Base-by-base conservation (phyloP, 2,329 filamentous ascomycete genomes). In the Coniochaeta prunicola region DNA sequence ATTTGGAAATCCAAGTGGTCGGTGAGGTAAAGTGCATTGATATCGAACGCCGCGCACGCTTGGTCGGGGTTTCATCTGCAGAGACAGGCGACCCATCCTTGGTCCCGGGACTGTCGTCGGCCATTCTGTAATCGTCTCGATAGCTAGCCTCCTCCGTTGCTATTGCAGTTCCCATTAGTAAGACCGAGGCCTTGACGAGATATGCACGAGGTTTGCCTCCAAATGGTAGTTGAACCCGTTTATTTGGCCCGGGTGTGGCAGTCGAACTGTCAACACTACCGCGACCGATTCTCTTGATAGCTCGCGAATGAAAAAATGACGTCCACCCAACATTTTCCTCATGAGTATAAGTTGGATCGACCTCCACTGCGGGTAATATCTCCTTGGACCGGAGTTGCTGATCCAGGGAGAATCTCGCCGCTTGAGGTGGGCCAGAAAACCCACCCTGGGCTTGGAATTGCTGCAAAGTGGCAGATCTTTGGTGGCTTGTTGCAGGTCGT, bases 401-500 rank as follows among this genome's bases (percentile, higher is more conserved):
- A 60, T 76, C 70, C 9, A 72, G 67, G 0, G 74, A 72, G 56
- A 64, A 66, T 56, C 69, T 71, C 4, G 67, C 65, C 1, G 58
- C 61, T 28, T 56, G 34, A 53, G 61, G 60, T 28, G 64, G 61
- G 34, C 62, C 59, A n/a, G 64, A 34, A 30, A 64, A 58, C 34
- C 58, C 53, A 40, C 61, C 60, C 28, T 64, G 63, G 19, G 61
- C 56, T 57, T 74, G 70, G 30, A 76, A 70, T 61, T 85, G 81
- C 64, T 89, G 84, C 30, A 91, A 74, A 1, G 87, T 90, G 34
- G 84, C 85, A 53, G 87, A 89, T 65, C 90, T 81, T 69, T 92
- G 88, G 68, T 92, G 89, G 70, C 89, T 92, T 19, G 90, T 92
- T 53, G 88, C 88, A 57, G 90, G 90, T 65, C 89, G 79, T 60